These are phyloP conservation scores for Xylaria palmicola DNA, from an alignment of 495 filamentous ascomycete species.

Conservation along the genomic window DNA sequence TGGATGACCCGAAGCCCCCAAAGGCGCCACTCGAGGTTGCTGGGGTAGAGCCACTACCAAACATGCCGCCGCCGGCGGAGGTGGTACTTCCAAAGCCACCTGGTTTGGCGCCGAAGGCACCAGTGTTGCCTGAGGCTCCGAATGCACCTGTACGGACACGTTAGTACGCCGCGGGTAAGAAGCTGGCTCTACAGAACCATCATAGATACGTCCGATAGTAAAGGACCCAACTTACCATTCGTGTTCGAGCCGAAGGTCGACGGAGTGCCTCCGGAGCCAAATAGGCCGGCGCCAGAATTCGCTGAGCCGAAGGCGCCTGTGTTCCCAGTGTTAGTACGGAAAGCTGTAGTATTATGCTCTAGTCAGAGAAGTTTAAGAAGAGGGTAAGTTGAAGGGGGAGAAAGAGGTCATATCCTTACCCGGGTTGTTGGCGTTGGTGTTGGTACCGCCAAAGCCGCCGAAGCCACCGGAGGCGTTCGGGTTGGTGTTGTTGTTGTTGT, in stretches of 20 bases:
- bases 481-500: conserved; percentile 33
- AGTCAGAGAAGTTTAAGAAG: neutral
- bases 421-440: conserved; percentile 28
- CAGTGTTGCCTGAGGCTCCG: conserved; percentile 39
- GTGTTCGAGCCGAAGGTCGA: conserved; percentile 51
- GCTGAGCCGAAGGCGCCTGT: too few relatives aligned
- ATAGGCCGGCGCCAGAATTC: conserved; percentile 14
- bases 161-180: too few relatives aligned
- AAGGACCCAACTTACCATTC: conserved; percentile 29
- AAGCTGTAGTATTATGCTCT: too few relatives aligned
- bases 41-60: conserved; percentile 31
- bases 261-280: conserved; percentile 19
- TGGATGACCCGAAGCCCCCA: conserved; percentile 50
- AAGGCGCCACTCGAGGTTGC: conserved; percentile 25
- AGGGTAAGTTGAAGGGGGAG: conserved; percentile 13
- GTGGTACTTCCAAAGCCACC: conserved; percentile 27
- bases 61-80: conserved; percentile 26
- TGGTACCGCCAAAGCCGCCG: conserved; percentile 41
- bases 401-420: conserved; percentile 27
- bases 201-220: too few relatives aligned
- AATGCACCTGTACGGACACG: conserved; percentile 28
- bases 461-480: conserved; percentile 55
- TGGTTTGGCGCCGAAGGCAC: conserved; percentile 48
- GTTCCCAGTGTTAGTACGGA: conserved; percentile 10
- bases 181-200: too few relatives aligned